Base-by-base conservation (phyloP, 1,284 basidiomycete species). In the Microstroma glucosiphilum region DNA sequence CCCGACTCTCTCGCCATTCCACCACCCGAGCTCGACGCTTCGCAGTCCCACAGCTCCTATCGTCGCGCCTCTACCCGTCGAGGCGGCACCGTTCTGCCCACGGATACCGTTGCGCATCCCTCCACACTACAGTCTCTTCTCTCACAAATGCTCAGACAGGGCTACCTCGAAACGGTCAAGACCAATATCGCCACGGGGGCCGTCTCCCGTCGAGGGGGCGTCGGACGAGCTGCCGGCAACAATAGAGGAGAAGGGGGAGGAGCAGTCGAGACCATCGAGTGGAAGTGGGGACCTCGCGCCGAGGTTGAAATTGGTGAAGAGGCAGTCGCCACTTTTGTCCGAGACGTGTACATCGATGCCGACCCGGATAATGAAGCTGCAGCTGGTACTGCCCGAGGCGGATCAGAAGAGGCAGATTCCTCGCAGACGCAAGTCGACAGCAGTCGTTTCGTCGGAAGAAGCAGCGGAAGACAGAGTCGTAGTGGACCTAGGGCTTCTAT, bases 231-330 rank as follows among this genome's bases (percentile, higher is more conserved):
- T 8, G 51, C 19, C 26, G 51, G 21, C 21, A 19, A 54, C 19
- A 43, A 48, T 46, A 19, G 56, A 53, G 48, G 55, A 2, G 57
- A 64, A 26, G 59, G 46, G 4, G 64, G 66, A n/a, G 49, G 49
- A 1, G 68, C 63, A 1, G 78, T 75, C 19, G 71, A 74, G 21
- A 49, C 41, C 1, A 58, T 77, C 41, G 78, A 78, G 51, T 80
- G 75, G 72, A 58, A 72, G 25, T 80, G 79, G 79, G 79, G 79
- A 6, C 69, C 73, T 42, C 56, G 79, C 1, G 69, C 74, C 15
- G 75, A 79, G 37, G 64, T 62, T 23, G 79, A 80, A 60, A 59
- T 80, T 3, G 72, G 76, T 1, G 77, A 80, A 64, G 42, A 60
- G 19, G 65, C 68, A 19, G 71, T 79, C 21, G 79, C 72, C 12